Evolutionary conservation across 2,329 filamentous ascomycete genomes (phyloP), one percentile per base, ranked within the genome.

Genomic region (Esteya vermicola): DNA sequence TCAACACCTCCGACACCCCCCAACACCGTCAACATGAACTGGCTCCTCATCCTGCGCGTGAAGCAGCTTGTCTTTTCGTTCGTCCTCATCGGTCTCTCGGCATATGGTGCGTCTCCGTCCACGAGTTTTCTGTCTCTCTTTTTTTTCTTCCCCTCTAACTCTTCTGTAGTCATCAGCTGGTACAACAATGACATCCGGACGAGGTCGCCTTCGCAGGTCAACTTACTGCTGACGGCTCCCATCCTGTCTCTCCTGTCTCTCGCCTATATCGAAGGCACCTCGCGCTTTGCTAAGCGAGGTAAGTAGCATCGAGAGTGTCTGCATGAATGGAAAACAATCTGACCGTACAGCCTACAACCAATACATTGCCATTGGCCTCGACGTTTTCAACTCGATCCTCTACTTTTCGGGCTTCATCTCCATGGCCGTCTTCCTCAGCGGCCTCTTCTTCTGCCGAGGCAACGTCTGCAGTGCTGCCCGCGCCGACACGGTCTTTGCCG

Each of bases 351-450:
- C 59, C 30, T 63, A 64, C 26, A 63, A 72, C 51, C 64, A 69
- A 23, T 67, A 65, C 46, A 61, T 57, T 10, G 58, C 63, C 32
- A 52, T 77, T 26, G 60, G 55, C 21, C 46, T 75, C 44, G 72
- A 77, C 48, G 50, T 59, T 26, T 40, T 62, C 48, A 77, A 75
- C 52, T 58, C 64, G 5, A 46, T 75, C 41, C 68, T 77, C 52
- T 75, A 73, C 58, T 71, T 78, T 53, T 60, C 64, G 18, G 72
- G 72, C 41, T 77, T 77, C 57, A 63, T 75, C 48, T 70, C 70
- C 9, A 62, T 77, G 18, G 61, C 69, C 33, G 63, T 70, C 45
- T 77, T 75, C 57, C 64, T 78, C 47, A 59, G 63, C 52, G 58
- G 59, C 39, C 59, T 78, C 37, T 56, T 67, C 41, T 72, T 73